Percentiles rank a stretch among this genome's conserved stretches.
phyloP scores from a whole-genome alignment of 192 early-diverging fungal genomes.

The Obelidium mucronatum region DNA sequence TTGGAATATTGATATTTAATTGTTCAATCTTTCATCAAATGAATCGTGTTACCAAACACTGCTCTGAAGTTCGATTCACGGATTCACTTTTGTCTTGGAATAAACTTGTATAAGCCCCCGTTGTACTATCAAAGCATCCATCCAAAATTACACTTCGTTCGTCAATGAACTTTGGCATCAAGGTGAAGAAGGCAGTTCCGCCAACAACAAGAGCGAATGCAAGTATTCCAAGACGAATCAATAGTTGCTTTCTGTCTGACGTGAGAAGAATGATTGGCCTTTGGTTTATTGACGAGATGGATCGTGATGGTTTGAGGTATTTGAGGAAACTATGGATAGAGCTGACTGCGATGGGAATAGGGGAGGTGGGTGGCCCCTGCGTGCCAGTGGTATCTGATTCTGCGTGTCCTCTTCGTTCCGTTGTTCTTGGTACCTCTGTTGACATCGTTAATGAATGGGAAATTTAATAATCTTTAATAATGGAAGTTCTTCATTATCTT shows the following conservation, averaged over 20 bases:
- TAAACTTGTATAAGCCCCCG: background rate
- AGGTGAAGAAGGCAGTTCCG: background rate
- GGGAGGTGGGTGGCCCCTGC: too few relatives aligned
- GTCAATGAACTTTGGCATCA: background rate
- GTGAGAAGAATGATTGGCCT: background rate
- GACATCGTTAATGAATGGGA: too few relatives aligned
- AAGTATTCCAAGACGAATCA: background rate
- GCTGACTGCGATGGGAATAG: too few relatives aligned
- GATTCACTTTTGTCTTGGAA: background rate
- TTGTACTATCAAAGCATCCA: background rate
- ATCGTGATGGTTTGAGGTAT: background rate
- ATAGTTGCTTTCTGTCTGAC: background rate
- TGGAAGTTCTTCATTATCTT: background rate
- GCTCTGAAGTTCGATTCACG: background rate
- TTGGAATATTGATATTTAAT: too few relatives aligned
- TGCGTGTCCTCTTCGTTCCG: too few relatives aligned
- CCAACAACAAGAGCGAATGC: background rate
- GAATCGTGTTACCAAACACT: background rate
- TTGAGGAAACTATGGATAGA: background rate
- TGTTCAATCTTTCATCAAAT: background rate
- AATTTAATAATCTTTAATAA: too few relatives aligned
- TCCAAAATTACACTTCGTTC: background rate
- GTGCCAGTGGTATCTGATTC: too few relatives aligned
- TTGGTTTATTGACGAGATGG: background rate
- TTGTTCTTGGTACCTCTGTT: too few relatives aligned